Evolutionary conservation across 169 alveolate species (phyloP), one percentile per base, ranked within the genome.

Genomic region (Babesia sp.): DNA sequence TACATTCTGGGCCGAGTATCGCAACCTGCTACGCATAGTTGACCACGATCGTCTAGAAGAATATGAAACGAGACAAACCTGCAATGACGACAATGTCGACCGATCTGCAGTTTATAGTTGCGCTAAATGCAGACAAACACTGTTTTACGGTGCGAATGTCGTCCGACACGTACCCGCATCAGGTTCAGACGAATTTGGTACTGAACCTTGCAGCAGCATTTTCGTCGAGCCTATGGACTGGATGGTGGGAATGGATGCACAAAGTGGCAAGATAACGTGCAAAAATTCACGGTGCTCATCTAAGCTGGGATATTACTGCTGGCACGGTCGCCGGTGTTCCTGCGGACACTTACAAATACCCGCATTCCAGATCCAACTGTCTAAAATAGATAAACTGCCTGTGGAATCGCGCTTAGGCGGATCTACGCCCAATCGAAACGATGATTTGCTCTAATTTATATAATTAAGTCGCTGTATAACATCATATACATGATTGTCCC

Each of bases 221-320:
- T 81, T 81, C 45, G 71, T 81, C 24, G 89, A 81, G 48, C 89
- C 89, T 28, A 81, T 81, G 89, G 82, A 59, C 59, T 81, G 89
- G 89, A 81, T 81, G 89, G 50, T 45, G 44, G 85, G 39, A 11
- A 58, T 81, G 29, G 84, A 81, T 22, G 31, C 51, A 3, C 89
- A 67, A 26, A 33, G 51, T 28, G 89, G 89, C 39, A 61, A 68
- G 73, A 41, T 81, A 42, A 20, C 42, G 16, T 81, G 89, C 74
- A 78, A 71, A 34, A 78, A 78, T 61, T 9, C 64, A 34, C 64
- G 66, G 24, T 81, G 89, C 51, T 56, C 71, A 9, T 18, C 85
- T 9, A 81, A 81, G 58, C 26, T 81, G 39, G 89, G 89, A 4
- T 71, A 12, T 28, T 81, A 37, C 66, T 71, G 76, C 16, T 81